A percentile compares a stretch with the other conserved stretches of the same genome.
Evolutionary conservation across 768 basidiomycete genomes (phyloP).

Genomic region (Crassisporium funariophilum): DNA sequence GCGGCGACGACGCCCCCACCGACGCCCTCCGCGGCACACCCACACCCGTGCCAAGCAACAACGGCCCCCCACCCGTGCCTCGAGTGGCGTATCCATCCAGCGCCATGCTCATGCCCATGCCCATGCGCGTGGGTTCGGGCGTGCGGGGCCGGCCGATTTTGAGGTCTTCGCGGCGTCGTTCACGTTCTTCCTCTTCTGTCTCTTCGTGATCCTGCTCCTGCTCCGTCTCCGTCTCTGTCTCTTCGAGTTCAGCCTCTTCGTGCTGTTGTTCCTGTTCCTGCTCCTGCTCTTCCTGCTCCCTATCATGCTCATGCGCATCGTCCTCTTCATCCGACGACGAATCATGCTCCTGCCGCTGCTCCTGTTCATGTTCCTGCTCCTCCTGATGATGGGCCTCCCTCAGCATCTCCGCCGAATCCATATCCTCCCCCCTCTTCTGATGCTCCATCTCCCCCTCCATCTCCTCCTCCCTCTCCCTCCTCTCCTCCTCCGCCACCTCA

Average conservation of each 20-base stretch:
- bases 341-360: slow-evolving; percentile 8
- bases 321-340: slow-evolving; percentile 14
- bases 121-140: slow-evolving; percentile 67
- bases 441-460: slow-evolving; percentile 11
- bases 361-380: slow-evolving; percentile 20
- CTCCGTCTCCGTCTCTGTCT: slow-evolving; percentile 12
- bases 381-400: slow-evolving; percentile 20
- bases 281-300: slow-evolving; percentile 10
- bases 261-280: slow-evolving; percentile 1
- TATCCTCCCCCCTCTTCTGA: slow-evolving; percentile 26
- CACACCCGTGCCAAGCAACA: not conserved
- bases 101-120: too few relatives aligned
- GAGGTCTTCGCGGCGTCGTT: slow-evolving; percentile 42
- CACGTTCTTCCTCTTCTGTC: slow-evolving; percentile 11
- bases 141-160: slow-evolving; percentile 69
- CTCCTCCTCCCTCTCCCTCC: slow-evolving; percentile 13
- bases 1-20: not conserved
- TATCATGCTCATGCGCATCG: slow-evolving; percentile 9
- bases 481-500: slow-evolving; percentile 10
- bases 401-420: slow-evolving; percentile 29
- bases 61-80: too few relatives aligned
- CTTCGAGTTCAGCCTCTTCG: slow-evolving; percentile 8
- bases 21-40: slow-evolving; percentile 4
- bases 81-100: too few relatives aligned
- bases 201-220: slow-evolving; percentile 22